Evolutionary conservation across 345 rosid species (phyloP), one percentile per base, ranked within the genome.

Genomic region (Brassica nigra): DNA sequence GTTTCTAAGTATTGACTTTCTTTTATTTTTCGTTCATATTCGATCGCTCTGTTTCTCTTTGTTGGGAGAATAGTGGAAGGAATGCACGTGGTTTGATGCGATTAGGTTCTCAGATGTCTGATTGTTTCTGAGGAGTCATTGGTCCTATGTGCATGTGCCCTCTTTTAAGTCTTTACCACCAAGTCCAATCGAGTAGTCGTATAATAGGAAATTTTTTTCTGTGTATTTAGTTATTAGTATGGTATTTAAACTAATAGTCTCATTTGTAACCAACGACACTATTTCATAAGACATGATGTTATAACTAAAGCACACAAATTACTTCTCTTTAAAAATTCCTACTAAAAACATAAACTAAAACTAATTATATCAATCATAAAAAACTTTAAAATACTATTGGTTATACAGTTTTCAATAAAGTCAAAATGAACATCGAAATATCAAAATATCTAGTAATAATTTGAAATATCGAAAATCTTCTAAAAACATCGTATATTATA

Each of bases 21-120:
- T 59, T 16, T 9, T 28, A 23, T 62, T 23, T 23, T 62, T n/a
- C 6, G 7, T 23, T 69, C 34, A 4, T 52, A 29, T 33, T 10
- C 30, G 42, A 5, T 29, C 8, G n/a, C 1, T 29, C 23, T 39
- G 42, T 14, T 31, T 76, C 8, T 49, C 57, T 49, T 49, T 49
- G 5, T 3, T 14, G 18, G n/a, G 16, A 49, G 16, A 14, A 14
- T 29, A 6, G 20, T 14, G 27, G 20, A 52, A 68, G 67, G 39
- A 57, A 18, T 66, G 76, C 83, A 80, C 83, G 83, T 75, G 73
- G 76, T 63, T 75, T 70, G 79, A 75, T 75, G 68, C 63, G 68
- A 68, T 67, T 74, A 34, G 78, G n/a, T 23, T 29, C 30, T 80
- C 67, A 80, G 72, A 80, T 80, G 76, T 80, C 70, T 80, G 80